Base-by-base conservation (phyloP, 371 early-diverging fungal species). In the Conidiobolus incongruus region DNA sequence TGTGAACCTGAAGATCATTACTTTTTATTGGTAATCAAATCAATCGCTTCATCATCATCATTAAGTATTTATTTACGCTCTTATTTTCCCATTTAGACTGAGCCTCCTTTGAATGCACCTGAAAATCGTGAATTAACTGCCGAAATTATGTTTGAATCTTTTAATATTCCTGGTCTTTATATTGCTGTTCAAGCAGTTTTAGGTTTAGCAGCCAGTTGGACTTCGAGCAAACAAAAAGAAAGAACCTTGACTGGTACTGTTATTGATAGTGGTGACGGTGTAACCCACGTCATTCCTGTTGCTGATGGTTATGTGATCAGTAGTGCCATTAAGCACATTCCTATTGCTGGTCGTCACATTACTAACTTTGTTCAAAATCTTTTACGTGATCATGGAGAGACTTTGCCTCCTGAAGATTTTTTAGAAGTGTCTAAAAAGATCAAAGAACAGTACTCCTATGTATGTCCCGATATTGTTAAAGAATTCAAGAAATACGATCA, bases 221-320 rank as follows among this genome's bases (percentile, higher is more conserved):
- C 77, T 4, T 76, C 81, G 10, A 77, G 66, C 50, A 77, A 77
- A 61, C 69, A 72, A 7, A 66, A 58, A 35, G 74, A 72, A 29
- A 76, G 75, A 50, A 84, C 89, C 16, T 64, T 95, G 51, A 96
- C 96, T 3, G 96, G 96, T 49, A 91, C 91, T 1, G 96, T 95
- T 16, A 84, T 95, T 49, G 96, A 95, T 58, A 77, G 80, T 47
- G 96, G 96, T 30, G 96, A 94, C 67, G 96, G 96, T 62, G 95
- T 96, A 19, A 94, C 96, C 22, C 96, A 96, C 63, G 91, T 95
- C 43, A 95, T 95, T 51, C 96, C 96, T 21, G 93, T 95, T 45
- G 92, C 92, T 43, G 94, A 93, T 52, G 96, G 96, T 35, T 95
- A 93, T 61, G 96, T 92, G 28, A 81, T 95, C 58, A 92, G 91